Evolutionary conservation across 441 rosid species (phyloP), one percentile per base, ranked within the genome.

Genomic region (Daphne laureola): DNA sequence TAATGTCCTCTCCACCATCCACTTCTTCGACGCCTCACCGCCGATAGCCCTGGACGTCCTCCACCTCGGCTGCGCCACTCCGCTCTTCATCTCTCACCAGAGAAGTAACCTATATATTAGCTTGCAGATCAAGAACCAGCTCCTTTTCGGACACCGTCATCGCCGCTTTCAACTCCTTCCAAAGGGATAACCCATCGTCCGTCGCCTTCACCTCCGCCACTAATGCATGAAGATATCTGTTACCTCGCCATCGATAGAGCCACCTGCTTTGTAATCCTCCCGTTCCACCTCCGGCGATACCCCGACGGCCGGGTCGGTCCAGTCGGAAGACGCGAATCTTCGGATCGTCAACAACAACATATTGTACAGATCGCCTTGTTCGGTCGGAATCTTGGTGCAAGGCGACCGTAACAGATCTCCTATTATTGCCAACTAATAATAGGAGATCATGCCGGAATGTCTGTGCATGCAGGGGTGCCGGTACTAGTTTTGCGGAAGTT

Each of bases 71-170:
- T 74, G 64, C 12, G 70, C 77, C 49, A 54, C 73, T 26, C 79
- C 91, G 9, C 43, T 79, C 48, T 73, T 84, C 48, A 69, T 84
- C 46, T 63, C 78, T 35, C 88, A 79, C 70, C 74, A n/a, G n/a
- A 71, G 14, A 46, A 65, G 50, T 74, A 56, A 17, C 45, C 12
- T 18, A 66, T n/a, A 58, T 13, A 27, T 66, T 23, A 26, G 38
- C 23, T 51, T 47, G 0, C 12, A 21, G 16, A n/a, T n/a, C n/a
- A n/a, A n/a, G n/a, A n/a, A n/a, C n/a, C n/a, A 49, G 31, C 26
- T 44, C 61, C 0, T 48, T 53, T 46, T 74, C 77, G 9, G 61
- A 72, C 6, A 55, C 64, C 14, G 66, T 76, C 25, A 51, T 73
- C 14, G 25, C 27, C 2, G 63, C 75, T 3, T 76, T 80, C 55